These are phyloP conservation scores for Ascochyta rabiei DNA, from an alignment of 2,329 filamentous ascomycete species.

Conservation along the genomic window DNA sequence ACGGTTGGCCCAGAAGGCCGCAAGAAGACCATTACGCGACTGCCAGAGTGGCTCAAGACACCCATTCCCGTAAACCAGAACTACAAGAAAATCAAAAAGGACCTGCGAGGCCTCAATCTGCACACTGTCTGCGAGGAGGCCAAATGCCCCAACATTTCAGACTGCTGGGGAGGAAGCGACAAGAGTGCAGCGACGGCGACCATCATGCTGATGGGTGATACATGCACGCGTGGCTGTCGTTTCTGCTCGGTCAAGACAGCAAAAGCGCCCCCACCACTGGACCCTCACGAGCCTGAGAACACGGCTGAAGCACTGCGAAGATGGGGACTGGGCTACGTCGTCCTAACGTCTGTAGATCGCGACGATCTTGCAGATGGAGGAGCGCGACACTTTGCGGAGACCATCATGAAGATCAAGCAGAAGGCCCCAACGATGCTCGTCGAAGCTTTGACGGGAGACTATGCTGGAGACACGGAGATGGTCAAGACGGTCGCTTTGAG, in stretches of 20 bases:
- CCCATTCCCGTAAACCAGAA: conserved; percentile 85
- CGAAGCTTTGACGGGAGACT: conserved; percentile 88
- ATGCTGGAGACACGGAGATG: conserved; percentile 83
- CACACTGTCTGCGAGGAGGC: conserved; percentile 99
- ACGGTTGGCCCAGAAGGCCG: conserved; percentile 66
- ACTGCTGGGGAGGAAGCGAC: conserved; percentile 93
- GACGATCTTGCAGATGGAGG: conserved; percentile 92
- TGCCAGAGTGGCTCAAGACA: conserved; percentile 96
- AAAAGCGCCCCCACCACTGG: conserved; percentile 76
- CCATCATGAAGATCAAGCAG: conserved; percentile 88
- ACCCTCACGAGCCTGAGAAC: conserved; percentile 95
- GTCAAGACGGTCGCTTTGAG: conserved; percentile 82
- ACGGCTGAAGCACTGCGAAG: conserved; percentile 89
- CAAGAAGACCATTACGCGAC: conserved; percentile 71
- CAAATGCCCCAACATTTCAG: conserved; percentile 93
- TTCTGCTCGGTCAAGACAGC: conserved; percentile 97
- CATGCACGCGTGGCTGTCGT: conserved; percentile 92
- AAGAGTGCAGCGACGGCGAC: conserved; percentile 94
- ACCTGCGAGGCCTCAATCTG: conserved; percentile 84
- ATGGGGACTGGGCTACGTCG: conserved; percentile 96
- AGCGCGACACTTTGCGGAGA: conserved; percentile 88
- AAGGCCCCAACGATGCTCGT: conserved; percentile 74
- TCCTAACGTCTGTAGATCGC: conserved; percentile 90
- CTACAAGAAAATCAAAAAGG: conserved; percentile 93
- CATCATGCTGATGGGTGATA: conserved; percentile 99